Conservation (phyloP, 345 rosid species). For the Hibiscus tridactylites region DNA sequence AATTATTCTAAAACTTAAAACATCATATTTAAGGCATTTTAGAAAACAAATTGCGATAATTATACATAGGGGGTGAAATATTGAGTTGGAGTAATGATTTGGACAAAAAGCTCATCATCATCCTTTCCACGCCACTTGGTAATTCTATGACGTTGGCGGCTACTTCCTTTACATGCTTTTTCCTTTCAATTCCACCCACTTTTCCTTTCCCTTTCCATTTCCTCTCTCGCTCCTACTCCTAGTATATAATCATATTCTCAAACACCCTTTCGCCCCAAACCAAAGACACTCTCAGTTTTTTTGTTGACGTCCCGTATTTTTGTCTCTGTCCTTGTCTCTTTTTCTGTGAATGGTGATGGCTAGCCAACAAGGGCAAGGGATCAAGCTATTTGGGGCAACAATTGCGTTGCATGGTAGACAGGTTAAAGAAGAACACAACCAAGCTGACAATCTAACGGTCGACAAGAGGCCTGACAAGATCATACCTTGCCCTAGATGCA, state of each 20-base stretch:
- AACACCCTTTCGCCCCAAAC: constrained; percentile 11
- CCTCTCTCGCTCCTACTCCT: not conserved
- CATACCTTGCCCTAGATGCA: constrained; percentile 91
- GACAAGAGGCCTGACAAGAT: constrained; percentile 82
- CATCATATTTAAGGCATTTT: not conserved
- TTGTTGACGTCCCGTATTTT: not conserved
- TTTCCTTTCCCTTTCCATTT: not conserved
- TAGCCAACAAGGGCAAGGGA: constrained; percentile 42
- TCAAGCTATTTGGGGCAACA: constrained; percentile 79
- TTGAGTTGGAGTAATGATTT: constrained; percentile 48
- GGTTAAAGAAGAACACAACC: constrained; percentile 30
- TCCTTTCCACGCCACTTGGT: constrained; percentile 48
- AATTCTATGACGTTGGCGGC: constrained; percentile 23
- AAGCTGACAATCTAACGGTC: constrained; percentile 26
- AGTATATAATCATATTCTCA: constrained; percentile 2
- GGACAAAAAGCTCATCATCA: constrained; percentile 44
- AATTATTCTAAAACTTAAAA: not conserved
- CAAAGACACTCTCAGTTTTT: not conserved
- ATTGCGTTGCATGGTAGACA: constrained; percentile 51
- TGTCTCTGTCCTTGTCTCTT: not conserved
- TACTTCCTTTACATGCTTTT: not conserved
- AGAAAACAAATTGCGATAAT: not conserved
- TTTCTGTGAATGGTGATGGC: constrained; percentile 31
- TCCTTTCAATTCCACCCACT: not conserved
- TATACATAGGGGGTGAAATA: not conserved